Conservation (phyloP, 2,329 filamentous ascomycete species). For the Aspergillus japonicus region DNA sequence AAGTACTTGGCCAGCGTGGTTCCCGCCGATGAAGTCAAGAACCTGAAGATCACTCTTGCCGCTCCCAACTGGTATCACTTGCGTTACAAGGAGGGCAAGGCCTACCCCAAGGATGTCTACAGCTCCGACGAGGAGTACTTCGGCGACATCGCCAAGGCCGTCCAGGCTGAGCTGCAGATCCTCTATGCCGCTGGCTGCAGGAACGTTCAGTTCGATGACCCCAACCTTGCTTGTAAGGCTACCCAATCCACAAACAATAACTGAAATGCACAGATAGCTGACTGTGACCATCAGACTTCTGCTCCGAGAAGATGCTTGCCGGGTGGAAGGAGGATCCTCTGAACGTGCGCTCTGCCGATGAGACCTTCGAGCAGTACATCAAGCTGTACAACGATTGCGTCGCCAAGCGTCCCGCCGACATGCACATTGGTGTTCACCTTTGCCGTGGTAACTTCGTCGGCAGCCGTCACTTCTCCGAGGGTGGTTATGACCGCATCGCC, state of each 20-base stretch:
- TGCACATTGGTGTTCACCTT: slow-evolving; percentile 75
- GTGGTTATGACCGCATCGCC: slow-evolving; percentile 66
- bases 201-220: slow-evolving; percentile 68
- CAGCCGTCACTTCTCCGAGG: slow-evolving; percentile 65
- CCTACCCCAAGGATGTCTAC: slow-evolving; percentile 59
- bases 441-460: slow-evolving; percentile 67
- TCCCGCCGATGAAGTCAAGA: slow-evolving; percentile 60
- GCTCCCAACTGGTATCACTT: slow-evolving; percentile 70
- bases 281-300: slow-evolving; percentile 58
- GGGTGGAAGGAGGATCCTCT: slow-evolving; percentile 67
- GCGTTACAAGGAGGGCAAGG: slow-evolving; percentile 56
- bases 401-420: slow-evolving; percentile 61
- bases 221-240: slow-evolving; percentile 64
- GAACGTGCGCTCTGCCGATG: slow-evolving; percentile 67
- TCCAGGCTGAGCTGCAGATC: slow-evolving; percentile 61
- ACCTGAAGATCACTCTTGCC: slow-evolving; percentile 67
- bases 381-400: slow-evolving; percentile 72
- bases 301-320: slow-evolving; percentile 67
- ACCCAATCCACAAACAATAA: slow-evolving; percentile 25
- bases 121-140: slow-evolving; percentile 62
- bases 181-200: slow-evolving; percentile 63
- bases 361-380: slow-evolving; percentile 73
- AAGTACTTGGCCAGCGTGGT: slow-evolving; percentile 60
- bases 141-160: slow-evolving; percentile 63
- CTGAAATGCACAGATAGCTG: background rate